These are phyloP conservation scores for Rhizopogon vinicolor DNA, from an alignment of 768 basidiomycete genomes.

Conservation along the genomic window DNA sequence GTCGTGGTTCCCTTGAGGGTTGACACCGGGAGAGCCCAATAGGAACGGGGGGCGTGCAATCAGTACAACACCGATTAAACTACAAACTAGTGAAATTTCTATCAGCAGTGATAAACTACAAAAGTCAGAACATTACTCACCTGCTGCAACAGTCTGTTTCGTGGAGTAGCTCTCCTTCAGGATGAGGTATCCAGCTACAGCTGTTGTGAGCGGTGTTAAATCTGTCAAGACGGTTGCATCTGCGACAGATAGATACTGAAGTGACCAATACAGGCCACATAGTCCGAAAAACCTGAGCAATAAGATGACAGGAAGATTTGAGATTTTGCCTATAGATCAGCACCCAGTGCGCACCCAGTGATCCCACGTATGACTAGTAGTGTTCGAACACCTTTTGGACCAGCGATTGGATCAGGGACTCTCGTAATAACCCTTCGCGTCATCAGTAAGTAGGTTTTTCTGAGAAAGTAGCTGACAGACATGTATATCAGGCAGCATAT, in stretches of 20 bases:
- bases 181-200: conserved; percentile 56
- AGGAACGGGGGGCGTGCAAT: conserved; percentile 76
- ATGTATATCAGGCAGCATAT: conserved; percentile 50
- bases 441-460: not conserved
- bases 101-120: not conserved
- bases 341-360: conserved; percentile 41
- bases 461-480: conserved; percentile 20
- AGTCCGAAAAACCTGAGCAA: conserved; percentile 62
- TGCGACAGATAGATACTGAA: conserved; percentile 71
- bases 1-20: not conserved
- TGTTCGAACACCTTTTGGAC: conserved; percentile 62
- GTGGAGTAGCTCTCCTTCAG: conserved; percentile 56
- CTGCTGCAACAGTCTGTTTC: conserved; percentile 51
- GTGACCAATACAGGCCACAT: conserved; percentile 60
- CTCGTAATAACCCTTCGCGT: conserved; percentile 30
- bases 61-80: conserved; percentile 72
- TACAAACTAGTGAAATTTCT: conserved; percentile 38
- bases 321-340: not conserved
- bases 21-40: conserved; percentile 41
- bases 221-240: conserved; percentile 79
- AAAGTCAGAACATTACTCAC: conserved; percentile 17
- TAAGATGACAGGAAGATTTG: not conserved
- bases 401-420: conserved; percentile 58
- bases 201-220: conserved; percentile 63
- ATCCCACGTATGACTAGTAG: conserved; percentile 57